Base-by-base conservation (phyloP, 2,329 filamentous ascomycete genomes). In the Rutstroemia sp. region DNA sequence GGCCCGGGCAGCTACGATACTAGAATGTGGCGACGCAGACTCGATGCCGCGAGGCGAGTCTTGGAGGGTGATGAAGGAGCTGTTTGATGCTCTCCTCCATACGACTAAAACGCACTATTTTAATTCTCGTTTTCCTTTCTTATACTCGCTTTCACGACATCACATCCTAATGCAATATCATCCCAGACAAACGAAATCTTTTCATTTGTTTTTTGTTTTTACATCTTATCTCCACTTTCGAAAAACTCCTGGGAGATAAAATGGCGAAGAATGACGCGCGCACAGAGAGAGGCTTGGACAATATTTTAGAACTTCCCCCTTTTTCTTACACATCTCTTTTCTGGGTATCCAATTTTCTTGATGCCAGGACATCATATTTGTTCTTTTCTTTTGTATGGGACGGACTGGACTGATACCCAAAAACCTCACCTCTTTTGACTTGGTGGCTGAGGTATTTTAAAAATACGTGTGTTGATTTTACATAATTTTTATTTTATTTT, bases 31-130 rank as follows among this genome's bases (percentile, higher is more conserved):
- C 77, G 89, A 58, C 76, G 87, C 60, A 78, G 87, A 62, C 78
- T 96, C 51, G 89, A 95, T 62, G 81, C 83, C 52, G 91, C 90
- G 5, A 82, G 84, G 58, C 78, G 81, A 52, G 79, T 89, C 3
- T 75, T 95, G 30, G 88, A 92, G 62, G 89, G 88, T 5, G 73
- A 84, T 58, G 78, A 84, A 60, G 76, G 76, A 2, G 60, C 63
- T 12, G 46, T 68, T 27, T 68, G 56, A 62, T 41, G 51, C 30
- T 8, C 9, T 30, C 8, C 9, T 30, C 8, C 10, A 30, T 30
- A 30, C 10, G 27, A 30, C 27, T 10, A 34, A 34, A 42, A 34
- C 14, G 12, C 21, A 6, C 25, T n/a, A 17, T 12, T 52, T 52
- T 23, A 12, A 17, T 47, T 47, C 17, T 34, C 5, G 42, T n/a